phyloP scores from a whole-genome alignment of 768 basidiomycete species.

The Mycena rosella region DNA sequence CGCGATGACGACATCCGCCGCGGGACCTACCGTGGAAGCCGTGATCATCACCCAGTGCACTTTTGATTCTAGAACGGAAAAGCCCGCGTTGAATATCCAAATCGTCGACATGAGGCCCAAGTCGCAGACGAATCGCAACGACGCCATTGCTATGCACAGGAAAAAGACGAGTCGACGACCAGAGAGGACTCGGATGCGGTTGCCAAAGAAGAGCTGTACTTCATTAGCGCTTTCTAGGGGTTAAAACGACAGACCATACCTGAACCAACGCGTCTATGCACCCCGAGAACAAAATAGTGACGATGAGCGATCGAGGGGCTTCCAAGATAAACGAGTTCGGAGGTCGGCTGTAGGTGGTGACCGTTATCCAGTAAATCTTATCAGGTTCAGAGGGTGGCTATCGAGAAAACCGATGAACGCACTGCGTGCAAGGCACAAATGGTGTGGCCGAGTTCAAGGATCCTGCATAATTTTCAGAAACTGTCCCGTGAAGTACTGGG shows the following conservation, averaged over 20 bases:
- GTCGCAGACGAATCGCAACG: neutral
- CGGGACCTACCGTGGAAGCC: neutral
- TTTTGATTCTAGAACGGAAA: neutral
- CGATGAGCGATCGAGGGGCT: neutral
- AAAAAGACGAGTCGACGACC: neutral
- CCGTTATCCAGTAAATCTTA: neutral
- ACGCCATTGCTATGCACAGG: neutral
- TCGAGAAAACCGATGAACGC: neutral
- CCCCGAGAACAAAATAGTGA: neutral
- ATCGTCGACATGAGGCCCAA: neutral
- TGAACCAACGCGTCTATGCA: neutral
- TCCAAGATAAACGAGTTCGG: neutral
- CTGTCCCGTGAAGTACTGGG: neutral
- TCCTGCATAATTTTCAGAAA: neutral
- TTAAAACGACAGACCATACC: neutral
- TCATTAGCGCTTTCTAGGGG: neutral
- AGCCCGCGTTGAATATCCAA: neutral
- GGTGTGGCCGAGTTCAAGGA: neutral
- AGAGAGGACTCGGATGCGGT: neutral
- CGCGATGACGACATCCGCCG: neutral
- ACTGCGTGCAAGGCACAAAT: neutral
- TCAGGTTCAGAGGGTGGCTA: neutral
- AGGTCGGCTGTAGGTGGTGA: neutral
- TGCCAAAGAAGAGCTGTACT: neutral
- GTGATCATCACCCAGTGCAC: neutral